Evolutionary conservation across 495 filamentous ascomycete genomes (phyloP).

Genomic region (Daldinia vernicosa): DNA sequence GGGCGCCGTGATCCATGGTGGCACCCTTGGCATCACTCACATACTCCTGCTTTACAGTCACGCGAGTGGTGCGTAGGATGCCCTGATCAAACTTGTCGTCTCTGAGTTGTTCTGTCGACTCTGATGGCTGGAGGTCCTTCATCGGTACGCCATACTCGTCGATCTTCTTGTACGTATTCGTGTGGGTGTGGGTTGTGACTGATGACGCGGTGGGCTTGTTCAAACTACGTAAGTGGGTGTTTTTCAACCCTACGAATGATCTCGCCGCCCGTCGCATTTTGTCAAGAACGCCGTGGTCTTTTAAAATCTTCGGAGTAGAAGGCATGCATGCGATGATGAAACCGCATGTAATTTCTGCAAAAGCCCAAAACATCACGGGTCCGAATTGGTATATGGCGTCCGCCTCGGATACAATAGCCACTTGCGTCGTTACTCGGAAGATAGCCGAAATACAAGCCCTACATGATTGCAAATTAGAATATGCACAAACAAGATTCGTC

Average conservation of each 20-base stretch:
- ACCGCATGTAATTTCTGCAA: conserved; percentile 45
- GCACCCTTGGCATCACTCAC: conserved; percentile 8
- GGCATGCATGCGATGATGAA: conserved; percentile 47
- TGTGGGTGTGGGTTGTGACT: conserved; percentile 15
- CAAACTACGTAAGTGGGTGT: conserved; percentile 14
- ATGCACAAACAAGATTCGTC: neutral
- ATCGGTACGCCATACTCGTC: conserved; percentile 29
- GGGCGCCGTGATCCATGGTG: conserved; percentile 17
- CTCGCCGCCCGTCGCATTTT: conserved; percentile 23
- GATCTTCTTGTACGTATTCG: conserved; percentile 32
- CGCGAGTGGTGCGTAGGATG: conserved; percentile 33
- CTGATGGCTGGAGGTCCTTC: conserved; percentile 27
- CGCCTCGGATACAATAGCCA: conserved; percentile 27
- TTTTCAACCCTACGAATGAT: conserved; percentile 31
- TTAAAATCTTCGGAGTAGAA: conserved; percentile 44
- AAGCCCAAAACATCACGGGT: conserved; percentile 47
- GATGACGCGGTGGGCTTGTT: conserved; percentile 18
- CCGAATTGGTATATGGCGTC: conserved; percentile 37
- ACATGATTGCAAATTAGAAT: conserved; percentile 15
- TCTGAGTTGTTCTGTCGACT: conserved; percentile 32
- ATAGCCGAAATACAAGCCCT: conserved; percentile 45
- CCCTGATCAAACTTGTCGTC: conserved; percentile 28
- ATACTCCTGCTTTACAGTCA: conserved; percentile 33
- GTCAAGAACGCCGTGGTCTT: conserved; percentile 35
- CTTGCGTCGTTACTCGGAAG: conserved; percentile 43